Base-by-base conservation (phyloP, 208 protist species). In the Naegleria fowleri region DNA sequence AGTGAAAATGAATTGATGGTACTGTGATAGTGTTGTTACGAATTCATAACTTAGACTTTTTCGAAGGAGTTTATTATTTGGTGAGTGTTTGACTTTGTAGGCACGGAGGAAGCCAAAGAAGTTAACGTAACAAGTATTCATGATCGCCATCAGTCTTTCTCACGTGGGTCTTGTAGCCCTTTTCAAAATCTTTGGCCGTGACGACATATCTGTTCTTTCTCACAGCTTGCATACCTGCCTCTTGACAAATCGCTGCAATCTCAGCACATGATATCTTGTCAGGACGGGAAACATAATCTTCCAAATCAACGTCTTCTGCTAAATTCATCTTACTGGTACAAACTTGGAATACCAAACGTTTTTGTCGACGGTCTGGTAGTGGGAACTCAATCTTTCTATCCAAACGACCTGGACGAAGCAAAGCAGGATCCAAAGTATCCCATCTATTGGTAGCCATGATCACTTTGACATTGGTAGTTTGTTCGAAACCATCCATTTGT, bases 401-500 rank as follows among this genome's bases (percentile, higher is more conserved):
- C 15, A 98, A 93, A 9, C 96, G 92, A 58, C 99, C 99, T 0
- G 99, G 99, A 55, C 99, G 97, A 36, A 99, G 95, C 13, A 99
- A 96, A 7, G 99, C 99, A 19, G 99, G 99, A 93, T 99, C 99
- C 9, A 99, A 95, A 39, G 98, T 99, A 95, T 99, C 99, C 91
- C 97, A 98, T 83, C 99, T 95, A 93, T 99, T 99, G 6, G 99
- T 99, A n/a, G 99, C 99, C 99, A 99, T 99, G 93, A 99, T 99
- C 6, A 99, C 98, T 93, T 99, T 99, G 52, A 99, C 98, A 92
- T 99, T 99, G 11, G 97, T 98, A 7, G 95, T 97, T 91, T 99
- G 97, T 91, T 99, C 99, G 93, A 99, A 99, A 90, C 99, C 99
- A 93, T 99, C 99, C 99, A 99, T 99, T 95, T 99, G 99, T 88